Conservation (phyloP, 2,329 filamentous ascomycete genomes). For the Leptographium radiaticola region DNA sequence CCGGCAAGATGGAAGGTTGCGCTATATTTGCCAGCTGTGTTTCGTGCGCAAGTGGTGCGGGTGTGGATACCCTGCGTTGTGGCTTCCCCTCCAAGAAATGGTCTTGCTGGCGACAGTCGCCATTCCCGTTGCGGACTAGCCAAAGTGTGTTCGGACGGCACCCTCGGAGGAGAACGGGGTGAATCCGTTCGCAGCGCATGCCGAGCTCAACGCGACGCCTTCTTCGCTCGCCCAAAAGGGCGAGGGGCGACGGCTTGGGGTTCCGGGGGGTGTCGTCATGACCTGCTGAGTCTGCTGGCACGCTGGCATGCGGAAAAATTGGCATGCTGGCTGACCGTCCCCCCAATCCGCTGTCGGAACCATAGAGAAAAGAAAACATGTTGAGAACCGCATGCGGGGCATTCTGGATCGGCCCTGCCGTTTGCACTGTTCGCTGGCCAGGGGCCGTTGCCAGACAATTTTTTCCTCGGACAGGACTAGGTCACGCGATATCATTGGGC, state of each 20-base stretch:
- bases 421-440: not conserved
- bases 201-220: not conserved
- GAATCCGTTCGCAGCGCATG: not conserved
- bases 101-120: not conserved
- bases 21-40: conserved; percentile 5
- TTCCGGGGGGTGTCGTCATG: not conserved
- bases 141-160: not conserved
- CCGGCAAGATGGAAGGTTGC: conserved; percentile 4
- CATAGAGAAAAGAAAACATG: not conserved
- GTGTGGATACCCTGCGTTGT: not conserved
- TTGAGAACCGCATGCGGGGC: not conserved
- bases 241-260: not conserved
- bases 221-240: not conserved
- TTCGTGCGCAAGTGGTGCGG: not conserved
- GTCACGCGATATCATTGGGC: too few species aligned
- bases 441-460: too few species aligned
- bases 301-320: not conserved
- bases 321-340: not conserved
- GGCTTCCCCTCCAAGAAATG: not conserved
- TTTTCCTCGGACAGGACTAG: too few species aligned
- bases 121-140: not conserved
- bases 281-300: not conserved
- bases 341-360: not conserved
- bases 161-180: conserved; percentile 1
- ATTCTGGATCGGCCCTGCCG: not conserved